These are phyloP conservation scores for Truncatella angustata DNA, from an alignment of 2,329 filamentous ascomycete species.

Conservation along the genomic window DNA sequence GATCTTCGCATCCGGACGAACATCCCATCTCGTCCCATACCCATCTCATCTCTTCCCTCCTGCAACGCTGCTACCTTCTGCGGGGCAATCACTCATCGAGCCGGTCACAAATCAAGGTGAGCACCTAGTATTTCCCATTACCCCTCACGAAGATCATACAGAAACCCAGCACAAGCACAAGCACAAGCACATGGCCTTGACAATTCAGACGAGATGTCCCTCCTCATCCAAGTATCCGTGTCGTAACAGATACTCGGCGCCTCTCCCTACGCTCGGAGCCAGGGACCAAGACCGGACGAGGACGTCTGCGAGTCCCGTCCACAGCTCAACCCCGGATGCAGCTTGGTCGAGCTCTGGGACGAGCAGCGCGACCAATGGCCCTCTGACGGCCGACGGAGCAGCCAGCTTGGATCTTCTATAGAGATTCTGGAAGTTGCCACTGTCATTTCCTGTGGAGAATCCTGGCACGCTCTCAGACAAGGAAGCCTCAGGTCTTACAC, in stretches of 20 bases:
- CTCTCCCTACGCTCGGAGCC: not conserved
- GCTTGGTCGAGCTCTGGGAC: not conserved
- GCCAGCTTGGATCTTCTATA: slow-evolving; percentile 1
- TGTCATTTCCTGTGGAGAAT: not conserved
- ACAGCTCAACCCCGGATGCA: slow-evolving; percentile 1
- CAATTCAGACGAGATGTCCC: not conserved
- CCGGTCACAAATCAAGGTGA: slow-evolving; percentile 12
- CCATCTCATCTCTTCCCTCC: not conserved
- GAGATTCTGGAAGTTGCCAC: slow-evolving; percentile 7
- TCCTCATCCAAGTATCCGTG: not conserved
- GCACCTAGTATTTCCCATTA: slow-evolving; percentile 13
- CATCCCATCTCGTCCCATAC: not conserved
- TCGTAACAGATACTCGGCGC: not conserved
- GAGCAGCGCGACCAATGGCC: not conserved
- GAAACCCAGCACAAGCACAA: too few relatives aligned
- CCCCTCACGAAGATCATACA: slow-evolving; percentile 26
- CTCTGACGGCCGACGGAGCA: too few relatives aligned
- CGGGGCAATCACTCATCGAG: slow-evolving; percentile 6
- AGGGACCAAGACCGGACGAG: slow-evolving; percentile 2
- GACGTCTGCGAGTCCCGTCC: slow-evolving; percentile 11
- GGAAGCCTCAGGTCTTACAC: not conserved
- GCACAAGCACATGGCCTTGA: not conserved
- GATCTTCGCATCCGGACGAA: not conserved
- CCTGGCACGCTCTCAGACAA: not conserved
- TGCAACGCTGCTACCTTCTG: not conserved